These are phyloP conservation scores for Cenchrus purpureus DNA, from an alignment of 176 grass and related monocot genomes.

Conservation along the genomic window DNA sequence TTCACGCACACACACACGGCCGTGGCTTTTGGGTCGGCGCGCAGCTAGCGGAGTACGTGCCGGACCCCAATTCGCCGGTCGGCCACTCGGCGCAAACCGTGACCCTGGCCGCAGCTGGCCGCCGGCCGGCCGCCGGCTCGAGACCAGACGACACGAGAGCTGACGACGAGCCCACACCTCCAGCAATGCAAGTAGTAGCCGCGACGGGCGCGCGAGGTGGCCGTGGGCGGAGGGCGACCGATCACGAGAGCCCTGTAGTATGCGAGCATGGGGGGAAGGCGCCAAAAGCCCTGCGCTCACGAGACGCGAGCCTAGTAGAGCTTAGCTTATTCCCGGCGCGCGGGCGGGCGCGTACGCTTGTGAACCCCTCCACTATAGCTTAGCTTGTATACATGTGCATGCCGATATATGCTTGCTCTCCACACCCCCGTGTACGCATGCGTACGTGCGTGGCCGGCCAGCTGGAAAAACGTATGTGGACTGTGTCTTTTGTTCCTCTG, in stretches of 20 bases:
- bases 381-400: slow-evolving; percentile 25
- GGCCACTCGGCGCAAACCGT: not conserved
- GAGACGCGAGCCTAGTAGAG: slow-evolving; percentile 6
- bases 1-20: no score
- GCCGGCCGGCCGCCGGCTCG: not conserved
- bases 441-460: slow-evolving; percentile 18
- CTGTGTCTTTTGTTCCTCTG: not conserved
- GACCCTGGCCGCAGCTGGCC: not conserved
- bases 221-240: not conserved
- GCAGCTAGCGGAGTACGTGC: not conserved
- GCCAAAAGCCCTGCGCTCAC: slow-evolving; percentile 50
- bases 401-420: not conserved
- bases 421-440: not conserved
- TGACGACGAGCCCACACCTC: not conserved
- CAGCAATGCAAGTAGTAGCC: not conserved
- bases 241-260: slow-evolving; percentile 48
- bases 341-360: slow-evolving; percentile 21
- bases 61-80: no score
- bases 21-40: no score
- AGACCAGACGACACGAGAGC: not conserved
- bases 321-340: slow-evolving; percentile 34
- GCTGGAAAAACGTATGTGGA: not conserved
- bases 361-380: slow-evolving; percentile 9
- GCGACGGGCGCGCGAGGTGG: not conserved
- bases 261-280: slow-evolving; percentile 9